Evolutionary conservation across 441 rosid species (phyloP), one percentile per base, ranked within the genome.

Genomic region (Erysimum cheiri): DNA sequence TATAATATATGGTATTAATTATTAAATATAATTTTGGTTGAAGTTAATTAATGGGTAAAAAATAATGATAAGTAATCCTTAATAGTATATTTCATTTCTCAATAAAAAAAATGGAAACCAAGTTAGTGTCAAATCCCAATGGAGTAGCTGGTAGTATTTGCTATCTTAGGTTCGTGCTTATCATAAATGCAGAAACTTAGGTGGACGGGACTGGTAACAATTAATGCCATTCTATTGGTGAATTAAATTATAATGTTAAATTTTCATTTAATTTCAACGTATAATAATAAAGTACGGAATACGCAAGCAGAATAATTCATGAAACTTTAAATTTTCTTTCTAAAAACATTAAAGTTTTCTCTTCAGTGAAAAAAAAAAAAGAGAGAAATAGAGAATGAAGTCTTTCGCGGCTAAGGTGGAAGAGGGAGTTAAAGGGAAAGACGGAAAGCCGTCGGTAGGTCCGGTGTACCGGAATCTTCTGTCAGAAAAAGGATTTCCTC

Each of bases 381-480:
- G 48, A 53, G 64, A 71, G 66, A 50, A 12, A 15, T 29, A 50
- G 48, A 58, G 28, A 53, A 86, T 90, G 96, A 85, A 85, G 92
- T 36, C 67, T 52, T 95, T 95, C 68, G 76, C 95, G 8, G 94
- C 76, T 58, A 67, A 86, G 74, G 96, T 92, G 19, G 92, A 84
- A 80, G 95, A 89, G 36, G 99, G 95, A 29, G 87, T 67, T 47
- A 85, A 85, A 78, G 99, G 95, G 19, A 61, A 41, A 61, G 84
- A 89, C 52, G 97, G 98, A 60, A 83, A 82, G 75, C 92, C 85
- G 14, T 83, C 99, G 0, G 83, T 90, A 58, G 99, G 97, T 49
- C 98, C 99, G n/a, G 83, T 92, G 24, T 90, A 85, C 49, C 92
- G 99, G 15, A 90, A 85, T 83, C 77, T 85, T 31, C 79, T 95